These are phyloP conservation scores for Suhomyces taliae DNA, from an alignment of 1,139 yeast species.

Conservation along the genomic window DNA sequence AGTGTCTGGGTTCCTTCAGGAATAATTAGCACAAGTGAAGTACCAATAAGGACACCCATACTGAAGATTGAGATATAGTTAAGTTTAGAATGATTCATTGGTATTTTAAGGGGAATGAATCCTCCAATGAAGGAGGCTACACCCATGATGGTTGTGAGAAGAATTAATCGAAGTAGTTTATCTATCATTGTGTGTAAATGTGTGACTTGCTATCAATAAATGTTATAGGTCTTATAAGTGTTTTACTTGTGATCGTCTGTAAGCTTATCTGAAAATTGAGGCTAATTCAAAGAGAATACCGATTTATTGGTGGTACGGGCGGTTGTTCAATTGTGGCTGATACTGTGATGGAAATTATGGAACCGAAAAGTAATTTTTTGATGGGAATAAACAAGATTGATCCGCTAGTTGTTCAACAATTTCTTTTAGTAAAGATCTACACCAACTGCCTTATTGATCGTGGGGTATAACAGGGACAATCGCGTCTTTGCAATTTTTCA, in stretches of 20 bases:
- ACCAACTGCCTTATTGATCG: not conserved
- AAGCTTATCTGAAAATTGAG: too few species aligned
- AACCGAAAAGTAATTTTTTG: too few species aligned
- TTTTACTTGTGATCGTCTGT: not conserved
- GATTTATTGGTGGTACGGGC: too few species aligned
- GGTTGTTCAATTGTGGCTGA: too few species aligned
- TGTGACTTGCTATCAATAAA: not conserved
- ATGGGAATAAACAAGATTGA: too few species aligned
- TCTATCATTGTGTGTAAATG: not conserved
- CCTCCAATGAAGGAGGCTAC: constrained; percentile 34
- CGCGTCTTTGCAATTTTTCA: not conserved
- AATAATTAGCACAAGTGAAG: constrained; percentile 61
- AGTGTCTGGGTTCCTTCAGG: constrained; percentile 68
- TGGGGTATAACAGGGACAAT: not conserved
- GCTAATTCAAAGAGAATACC: too few species aligned
- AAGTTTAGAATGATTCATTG: constrained; percentile 18
- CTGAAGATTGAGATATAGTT: constrained; percentile 49
- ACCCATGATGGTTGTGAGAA: constrained; percentile 29
- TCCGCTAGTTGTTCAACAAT: too few species aligned
- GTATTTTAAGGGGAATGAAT: constrained; percentile 27
- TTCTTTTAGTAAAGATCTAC: not conserved
- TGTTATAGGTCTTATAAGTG: too few species aligned
- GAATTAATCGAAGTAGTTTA: constrained; percentile 8
- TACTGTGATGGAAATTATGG: too few species aligned
- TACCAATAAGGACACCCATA: constrained; percentile 63